Evolutionary conservation across 2,329 filamentous ascomycete species (phyloP), one percentile per base, ranked within the genome.

Genomic region (Aspergillus terreus): DNA sequence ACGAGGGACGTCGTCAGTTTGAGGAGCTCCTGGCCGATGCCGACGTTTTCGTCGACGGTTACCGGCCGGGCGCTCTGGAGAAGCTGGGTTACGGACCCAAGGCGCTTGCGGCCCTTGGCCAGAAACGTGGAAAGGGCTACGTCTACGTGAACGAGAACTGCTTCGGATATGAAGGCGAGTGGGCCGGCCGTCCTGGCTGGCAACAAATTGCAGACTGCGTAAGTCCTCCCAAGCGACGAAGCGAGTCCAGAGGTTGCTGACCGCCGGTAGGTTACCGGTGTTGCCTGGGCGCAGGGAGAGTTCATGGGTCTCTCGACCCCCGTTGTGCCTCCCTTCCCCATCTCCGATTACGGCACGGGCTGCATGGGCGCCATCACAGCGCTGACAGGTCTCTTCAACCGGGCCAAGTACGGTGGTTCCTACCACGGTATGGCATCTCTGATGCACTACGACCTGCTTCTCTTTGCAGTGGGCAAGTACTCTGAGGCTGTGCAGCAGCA

Each of bases 141-240:
- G 77, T 89, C 6, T 87, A 87, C 60, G 83, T 88, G 6, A 79
- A 80, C 32, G 86, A 89, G 64, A 83, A 88, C 65, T 88, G 86
- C 64, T 88, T 88, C 57, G 86, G 86, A 0, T 82, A 80, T 30
- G 70, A 77, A 17, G 81, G 78, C 2, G 81, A 84, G 54, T 88
- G 84, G 85, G 77, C 81, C 0, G 68, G 72, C 5, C 76, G 85
- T 7, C 79, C 83, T 2, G 86, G 86, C 6, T 88, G 85, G 85
- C 86, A 87, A 62, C 84, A 87, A 59, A 87, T 87, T 56, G 84
- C 84, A 14, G 85, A 88, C 62, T 85, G 79, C 54, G 83, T 77
- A 64, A 79, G 78, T 6, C 42, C 15, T n/a, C 43, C 21, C 46
- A n/a, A 44, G 7, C 19, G 35, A 19, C 21, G 15, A 15, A 30